A percentile compares a stretch with the other conserved stretches of the same genome.
Conservation (phyloP, 176 grass and related monocot genomes). For the Cenchrus purpureus region DNA sequence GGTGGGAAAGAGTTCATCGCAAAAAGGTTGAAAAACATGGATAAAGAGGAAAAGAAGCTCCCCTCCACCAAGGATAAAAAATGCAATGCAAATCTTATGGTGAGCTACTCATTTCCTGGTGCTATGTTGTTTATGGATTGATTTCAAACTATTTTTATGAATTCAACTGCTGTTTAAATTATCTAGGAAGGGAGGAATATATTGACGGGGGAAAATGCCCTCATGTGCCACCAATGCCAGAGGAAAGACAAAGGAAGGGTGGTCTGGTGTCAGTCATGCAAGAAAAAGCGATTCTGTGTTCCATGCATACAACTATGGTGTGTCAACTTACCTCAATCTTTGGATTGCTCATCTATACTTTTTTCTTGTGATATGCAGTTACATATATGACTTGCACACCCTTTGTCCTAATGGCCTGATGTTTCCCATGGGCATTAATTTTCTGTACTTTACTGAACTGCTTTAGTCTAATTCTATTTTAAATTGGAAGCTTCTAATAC, state of each 20-base stretch:
- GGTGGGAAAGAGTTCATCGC: background rate
- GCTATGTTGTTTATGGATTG: constrained; percentile 13
- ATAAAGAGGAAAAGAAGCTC: constrained; percentile 19
- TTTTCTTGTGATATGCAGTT: background rate
- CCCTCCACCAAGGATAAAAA: constrained; percentile 18
- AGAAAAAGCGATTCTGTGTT: constrained; percentile 57
- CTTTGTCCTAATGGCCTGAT: background rate
- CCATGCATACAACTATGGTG: constrained; percentile 65
- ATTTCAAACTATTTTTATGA: background rate
- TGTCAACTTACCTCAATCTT: constrained; percentile 4
- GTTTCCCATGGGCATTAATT: background rate
- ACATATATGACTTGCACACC: background rate
- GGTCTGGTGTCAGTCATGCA: constrained; percentile 58
- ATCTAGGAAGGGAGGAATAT: constrained; percentile 39
- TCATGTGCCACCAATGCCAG: constrained; percentile 80
- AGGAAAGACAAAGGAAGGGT: constrained; percentile 64
- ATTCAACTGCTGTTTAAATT: constrained; percentile 7
- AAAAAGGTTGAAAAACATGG: constrained; percentile 10
- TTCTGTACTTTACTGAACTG: background rate
- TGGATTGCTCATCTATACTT: constrained; percentile 7
- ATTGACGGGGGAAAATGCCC: constrained; percentile 51
- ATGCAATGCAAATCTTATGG: constrained; percentile 1
- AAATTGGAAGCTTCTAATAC: constrained; percentile 12
- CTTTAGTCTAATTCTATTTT: background rate
- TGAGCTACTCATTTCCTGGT: constrained; percentile 8